phyloP scores from a whole-genome alignment of 179 eudicot species.

The Camellia oleifera region DNA sequence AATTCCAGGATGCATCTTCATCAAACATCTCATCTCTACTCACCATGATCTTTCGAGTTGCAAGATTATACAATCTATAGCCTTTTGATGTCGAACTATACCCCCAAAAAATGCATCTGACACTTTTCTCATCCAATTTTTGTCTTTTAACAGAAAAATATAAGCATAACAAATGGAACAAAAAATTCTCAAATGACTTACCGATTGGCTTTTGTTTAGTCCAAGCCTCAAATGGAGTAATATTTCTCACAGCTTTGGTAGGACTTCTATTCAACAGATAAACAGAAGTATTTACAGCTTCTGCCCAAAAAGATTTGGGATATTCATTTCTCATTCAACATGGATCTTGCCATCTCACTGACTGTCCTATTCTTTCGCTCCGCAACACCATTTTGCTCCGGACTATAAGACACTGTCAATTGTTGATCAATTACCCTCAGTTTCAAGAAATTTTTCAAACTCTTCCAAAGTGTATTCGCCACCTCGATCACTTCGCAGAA shows the following conservation, averaged over 20 bases:
- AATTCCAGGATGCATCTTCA: background rate
- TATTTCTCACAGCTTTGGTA: background rate
- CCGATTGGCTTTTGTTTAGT: no score
- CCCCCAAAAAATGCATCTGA: no score
- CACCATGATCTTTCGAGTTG: background rate
- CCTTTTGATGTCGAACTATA: background rate
- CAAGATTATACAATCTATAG: background rate
- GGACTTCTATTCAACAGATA: background rate
- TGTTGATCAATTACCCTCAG: no score
- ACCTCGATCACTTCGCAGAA: background rate
- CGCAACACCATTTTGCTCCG: background rate
- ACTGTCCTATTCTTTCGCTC: slow-evolving; percentile 7
- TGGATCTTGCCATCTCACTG: background rate
- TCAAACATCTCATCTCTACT: background rate
- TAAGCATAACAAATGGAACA: no score
- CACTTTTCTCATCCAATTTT: no score
- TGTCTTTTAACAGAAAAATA: no score
- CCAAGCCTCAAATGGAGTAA: no score
- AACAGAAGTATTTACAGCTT: background rate
- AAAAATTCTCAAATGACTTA: no score
- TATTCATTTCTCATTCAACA: background rate
- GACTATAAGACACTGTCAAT: no score
- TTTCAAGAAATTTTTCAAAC: no score
- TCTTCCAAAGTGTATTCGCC: background rate
- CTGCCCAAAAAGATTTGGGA: no score